Conservation (phyloP, 1,284 basidiomycete species). For the Ceratobasidium sp. region DNA sequence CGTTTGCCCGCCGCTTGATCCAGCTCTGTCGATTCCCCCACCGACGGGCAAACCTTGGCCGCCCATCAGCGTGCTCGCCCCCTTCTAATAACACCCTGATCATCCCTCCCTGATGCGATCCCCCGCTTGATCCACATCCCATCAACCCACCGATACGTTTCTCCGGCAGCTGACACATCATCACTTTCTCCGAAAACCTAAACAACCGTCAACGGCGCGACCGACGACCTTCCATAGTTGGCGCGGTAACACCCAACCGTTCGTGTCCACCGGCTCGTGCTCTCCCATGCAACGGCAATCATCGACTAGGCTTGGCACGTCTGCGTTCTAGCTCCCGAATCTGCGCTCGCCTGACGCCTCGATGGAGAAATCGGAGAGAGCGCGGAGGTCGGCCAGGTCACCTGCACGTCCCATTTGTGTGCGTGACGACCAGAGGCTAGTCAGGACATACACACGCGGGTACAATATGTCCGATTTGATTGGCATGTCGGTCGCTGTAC, state of each 20-base stretch:
- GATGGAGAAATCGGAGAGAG: conserved; percentile 9
- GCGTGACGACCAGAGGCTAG: conserved; percentile 1
- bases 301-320: background rate
- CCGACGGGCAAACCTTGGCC: background rate
- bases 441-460: background rate
- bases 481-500: background rate
- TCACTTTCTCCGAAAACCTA: conserved; percentile 12
- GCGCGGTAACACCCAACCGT: background rate
- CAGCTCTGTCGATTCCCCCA: background rate
- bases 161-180: conserved; percentile 11
- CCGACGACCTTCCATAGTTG: conserved; percentile 18
- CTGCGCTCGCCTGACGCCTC: background rate
- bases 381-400: conserved; percentile 17
- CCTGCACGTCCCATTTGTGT: background rate
- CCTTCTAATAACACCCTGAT: conserved; percentile 1
- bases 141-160: conserved; percentile 11
- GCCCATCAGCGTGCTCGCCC: too few relatives aligned
- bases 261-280: too few relatives aligned
- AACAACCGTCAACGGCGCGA: conserved; percentile 4
- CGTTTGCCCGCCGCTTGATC: background rate
- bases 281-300: background rate
- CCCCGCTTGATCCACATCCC: conserved; percentile 6
- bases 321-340: background rate
- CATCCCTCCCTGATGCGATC: conserved; percentile 8
- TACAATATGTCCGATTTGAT: background rate